phyloP scores from a whole-genome alignment of 768 basidiomycete genomes.

The Pulveroboletus sp. region DNA sequence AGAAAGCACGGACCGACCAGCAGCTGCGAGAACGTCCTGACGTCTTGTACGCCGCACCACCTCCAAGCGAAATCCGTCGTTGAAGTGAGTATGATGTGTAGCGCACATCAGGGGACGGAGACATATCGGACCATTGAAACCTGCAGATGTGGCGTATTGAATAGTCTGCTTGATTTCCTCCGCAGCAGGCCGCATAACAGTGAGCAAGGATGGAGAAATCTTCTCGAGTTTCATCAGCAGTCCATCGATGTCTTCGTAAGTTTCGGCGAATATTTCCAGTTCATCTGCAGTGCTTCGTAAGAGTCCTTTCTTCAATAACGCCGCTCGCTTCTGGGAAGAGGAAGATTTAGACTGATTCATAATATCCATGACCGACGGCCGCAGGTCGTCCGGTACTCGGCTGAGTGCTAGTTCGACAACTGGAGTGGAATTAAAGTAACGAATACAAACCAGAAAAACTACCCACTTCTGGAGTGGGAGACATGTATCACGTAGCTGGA shows the following conservation, averaged over 20 bases:
- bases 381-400: slow-evolving; percentile 54
- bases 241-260: slow-evolving; percentile 59
- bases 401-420: slow-evolving; percentile 64
- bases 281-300: slow-evolving; percentile 66
- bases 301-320: slow-evolving; percentile 66
- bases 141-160: slow-evolving; percentile 53
- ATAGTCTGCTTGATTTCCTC: slow-evolving; percentile 63
- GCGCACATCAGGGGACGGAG: slow-evolving; percentile 76
- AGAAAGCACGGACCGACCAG: slow-evolving; percentile 56
- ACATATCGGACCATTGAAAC: slow-evolving; percentile 56
- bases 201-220: slow-evolving; percentile 48
- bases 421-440: slow-evolving; percentile 26
- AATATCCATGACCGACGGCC: slow-evolving; percentile 56
- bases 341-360: slow-evolving; percentile 63
- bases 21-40: slow-evolving; percentile 70
- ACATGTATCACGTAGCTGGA: slow-evolving; percentile 71
- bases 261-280: slow-evolving; percentile 63
- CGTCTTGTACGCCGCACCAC: slow-evolving; percentile 63
- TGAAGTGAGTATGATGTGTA: slow-evolving; percentile 59
- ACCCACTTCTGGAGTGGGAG: slow-evolving; percentile 71
- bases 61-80: slow-evolving; percentile 71
- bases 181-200: slow-evolving; percentile 45
- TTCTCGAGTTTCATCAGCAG: slow-evolving; percentile 55
- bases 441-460: neutral
- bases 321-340: slow-evolving; percentile 61